phyloP scores from a whole-genome alignment of 169 alveolate genomes.

The Plasmodium fragile region DNA sequence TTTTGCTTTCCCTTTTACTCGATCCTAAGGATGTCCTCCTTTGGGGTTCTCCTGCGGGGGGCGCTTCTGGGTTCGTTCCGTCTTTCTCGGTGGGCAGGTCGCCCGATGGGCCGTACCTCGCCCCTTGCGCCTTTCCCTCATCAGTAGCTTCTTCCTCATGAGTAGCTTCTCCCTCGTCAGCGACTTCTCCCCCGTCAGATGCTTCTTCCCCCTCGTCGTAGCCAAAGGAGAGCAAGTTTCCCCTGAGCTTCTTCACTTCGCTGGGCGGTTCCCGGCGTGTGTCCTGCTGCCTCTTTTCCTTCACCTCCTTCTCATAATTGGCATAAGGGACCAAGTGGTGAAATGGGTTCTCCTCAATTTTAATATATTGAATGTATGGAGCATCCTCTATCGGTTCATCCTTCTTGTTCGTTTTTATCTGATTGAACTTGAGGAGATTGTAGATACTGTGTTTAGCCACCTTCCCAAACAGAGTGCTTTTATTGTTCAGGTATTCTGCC shows the following conservation, averaged over 20 bases:
- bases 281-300: background rate
- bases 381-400: constrained; percentile 78
- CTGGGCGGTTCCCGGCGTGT: background rate
- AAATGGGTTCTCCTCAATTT: constrained; percentile 84
- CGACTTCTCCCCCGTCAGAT: background rate
- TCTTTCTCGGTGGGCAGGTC: background rate
- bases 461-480: constrained; percentile 95
- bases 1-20: background rate
- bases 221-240: constrained; percentile 78
- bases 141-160: background rate
- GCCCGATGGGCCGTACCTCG: background rate
- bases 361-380: constrained; percentile 24
- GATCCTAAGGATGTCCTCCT: background rate
- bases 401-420: constrained; percentile 81
- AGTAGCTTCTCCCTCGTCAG: background rate
- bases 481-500: constrained; percentile 90
- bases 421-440: constrained; percentile 78
- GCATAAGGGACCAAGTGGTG: constrained; percentile 80
- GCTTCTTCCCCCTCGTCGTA: constrained; percentile 1
- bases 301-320: constrained; percentile 26
- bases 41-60: background rate
- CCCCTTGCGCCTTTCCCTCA: background rate
- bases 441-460: constrained; percentile 87
- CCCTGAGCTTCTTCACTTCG: constrained; percentile 23
- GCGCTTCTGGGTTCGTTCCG: background rate